Conservation (phyloP, 805 yeast species). For the Kluyveromyces wickerhamii region DNA sequence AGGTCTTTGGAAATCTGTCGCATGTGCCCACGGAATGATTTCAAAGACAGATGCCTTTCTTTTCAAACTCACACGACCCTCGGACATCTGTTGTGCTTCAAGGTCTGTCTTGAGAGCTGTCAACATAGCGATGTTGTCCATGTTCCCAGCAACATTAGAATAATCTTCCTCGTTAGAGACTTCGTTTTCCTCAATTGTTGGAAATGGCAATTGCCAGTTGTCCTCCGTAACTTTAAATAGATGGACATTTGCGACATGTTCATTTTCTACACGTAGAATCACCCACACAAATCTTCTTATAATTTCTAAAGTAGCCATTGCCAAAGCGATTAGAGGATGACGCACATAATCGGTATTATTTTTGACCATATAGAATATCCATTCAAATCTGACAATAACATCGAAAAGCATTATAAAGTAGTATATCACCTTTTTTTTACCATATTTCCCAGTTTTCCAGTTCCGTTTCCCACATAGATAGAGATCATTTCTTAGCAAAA, state of each 20-base stretch:
- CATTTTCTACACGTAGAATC: conserved; percentile 90
- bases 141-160: conserved; percentile 1
- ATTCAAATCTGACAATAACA: conserved; percentile 72
- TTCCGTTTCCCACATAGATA: conserved; percentile 42
- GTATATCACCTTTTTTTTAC: conserved; percentile 39
- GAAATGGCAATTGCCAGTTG: conserved; percentile 68
- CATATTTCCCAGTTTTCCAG: conserved; percentile 29
- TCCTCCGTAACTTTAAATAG: conserved; percentile 84
- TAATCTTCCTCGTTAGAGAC: background rate
- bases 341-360: conserved; percentile 36
- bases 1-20: conserved; percentile 75
- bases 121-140: conserved; percentile 7
- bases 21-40: conserved; percentile 62
- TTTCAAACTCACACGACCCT: conserved; percentile 11
- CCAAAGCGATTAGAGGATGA: conserved; percentile 48
- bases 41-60: conserved; percentile 22
- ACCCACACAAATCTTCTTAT: conserved; percentile 84
- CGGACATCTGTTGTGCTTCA: conserved; percentile 1
- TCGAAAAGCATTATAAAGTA: conserved; percentile 70
- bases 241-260: conserved; percentile 85
- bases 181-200: conserved; percentile 27
- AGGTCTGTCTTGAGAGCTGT: background rate
- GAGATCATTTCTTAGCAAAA: conserved; percentile 61
- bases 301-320: conserved; percentile 75
- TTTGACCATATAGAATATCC: conserved; percentile 85